A percentile compares a stretch with the other conserved stretches of the same genome.
Evolutionary conservation across 1,284 basidiomycete genomes (phyloP).

Genomic region (Pyrrhoderma noxium): DNA sequence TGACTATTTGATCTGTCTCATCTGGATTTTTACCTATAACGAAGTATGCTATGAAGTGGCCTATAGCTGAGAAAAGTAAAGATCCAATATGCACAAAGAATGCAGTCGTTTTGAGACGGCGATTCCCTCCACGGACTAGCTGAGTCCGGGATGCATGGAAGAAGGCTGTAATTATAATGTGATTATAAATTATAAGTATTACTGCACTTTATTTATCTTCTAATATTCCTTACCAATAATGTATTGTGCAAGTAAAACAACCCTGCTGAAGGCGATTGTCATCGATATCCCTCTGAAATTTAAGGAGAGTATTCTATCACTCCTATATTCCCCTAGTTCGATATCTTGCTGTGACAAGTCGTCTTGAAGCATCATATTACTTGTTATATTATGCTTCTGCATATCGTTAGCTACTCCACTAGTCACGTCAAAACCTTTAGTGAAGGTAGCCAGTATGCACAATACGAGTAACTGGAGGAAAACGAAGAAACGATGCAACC

Average conservation of each 20-base stretch:
- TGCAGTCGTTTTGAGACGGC: neutral
- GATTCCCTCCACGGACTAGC: neutral
- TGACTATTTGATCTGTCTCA: conserved; percentile 12
- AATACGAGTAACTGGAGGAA: conserved; percentile 19
- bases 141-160: conserved; percentile 11
- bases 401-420: conserved; percentile 12
- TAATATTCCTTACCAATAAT: conserved; percentile 12
- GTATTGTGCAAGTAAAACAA: conserved; percentile 19
- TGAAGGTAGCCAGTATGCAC: conserved; percentile 19
- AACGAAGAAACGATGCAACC: conserved; percentile 19
- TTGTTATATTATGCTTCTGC: neutral
- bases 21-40: conserved; percentile 15
- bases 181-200: neutral
- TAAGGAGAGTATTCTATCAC: conserved; percentile 13
- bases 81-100: conserved; percentile 18
- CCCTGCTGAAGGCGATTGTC: conserved; percentile 18
- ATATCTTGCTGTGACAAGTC: conserved; percentile 2
- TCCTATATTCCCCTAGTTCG: conserved; percentile 3
- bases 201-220: neutral
- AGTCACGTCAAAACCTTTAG: conserved; percentile 19
- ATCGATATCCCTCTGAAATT: conserved; percentile 20
- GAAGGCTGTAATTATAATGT: conserved; percentile 4
- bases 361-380: conserved; percentile 5
- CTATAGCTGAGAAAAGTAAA: conserved; percentile 15
- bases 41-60: conserved; percentile 14